Conservation (phyloP, 805 yeast genomes). For the Nadsonia fulvescens region DNA sequence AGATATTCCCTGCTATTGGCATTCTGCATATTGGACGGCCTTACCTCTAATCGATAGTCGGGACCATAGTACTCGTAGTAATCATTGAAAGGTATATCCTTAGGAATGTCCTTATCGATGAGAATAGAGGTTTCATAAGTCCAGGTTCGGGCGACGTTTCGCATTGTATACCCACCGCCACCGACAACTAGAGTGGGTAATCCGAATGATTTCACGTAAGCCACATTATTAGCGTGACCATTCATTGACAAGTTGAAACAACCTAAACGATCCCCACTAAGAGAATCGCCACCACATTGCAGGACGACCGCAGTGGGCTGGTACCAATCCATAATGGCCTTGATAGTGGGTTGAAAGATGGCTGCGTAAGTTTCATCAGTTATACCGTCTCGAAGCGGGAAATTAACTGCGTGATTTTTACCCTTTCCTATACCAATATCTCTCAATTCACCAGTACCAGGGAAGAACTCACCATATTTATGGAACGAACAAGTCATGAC, state of each 20-base stretch:
- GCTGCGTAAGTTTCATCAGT: slow-evolving; percentile 87
- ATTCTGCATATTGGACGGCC: slow-evolving; percentile 92
- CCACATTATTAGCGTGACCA: slow-evolving; percentile 93
- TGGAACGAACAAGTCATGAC: slow-evolving; percentile 95
- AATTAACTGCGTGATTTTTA: slow-evolving; percentile 71
- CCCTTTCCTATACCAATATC: slow-evolving; percentile 85
- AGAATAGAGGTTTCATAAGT: slow-evolving; percentile 78
- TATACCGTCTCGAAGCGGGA: slow-evolving; percentile 87
- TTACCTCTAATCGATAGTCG: slow-evolving; percentile 82
- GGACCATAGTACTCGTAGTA: slow-evolving; percentile 97
- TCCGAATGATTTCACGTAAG: slow-evolving; percentile 73
- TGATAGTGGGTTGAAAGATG: slow-evolving; percentile 42
- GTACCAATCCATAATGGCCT: slow-evolving; percentile 77
- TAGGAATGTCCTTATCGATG: slow-evolving; percentile 33
- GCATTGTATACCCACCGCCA: slow-evolving; percentile 96
- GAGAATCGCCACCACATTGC: slow-evolving; percentile 95
- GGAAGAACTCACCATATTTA: slow-evolving; percentile 91
- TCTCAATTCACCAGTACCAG: slow-evolving; percentile 88
- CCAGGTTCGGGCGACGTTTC: slow-evolving; percentile 91
- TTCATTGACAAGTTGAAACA: slow-evolving; percentile 81
- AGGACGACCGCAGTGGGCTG: slow-evolving; percentile 88
- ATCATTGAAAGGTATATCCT: slow-evolving; percentile 80
- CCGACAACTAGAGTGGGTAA: slow-evolving; percentile 83
- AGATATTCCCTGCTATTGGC: slow-evolving; percentile 87
- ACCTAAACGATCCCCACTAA: slow-evolving; percentile 85